Percentiles rank a stretch among this genome's conserved stretches.
Evolutionary conservation across 192 early-diverging fungal genomes (phyloP).

Genomic region (Chytriomyces sp.): DNA sequence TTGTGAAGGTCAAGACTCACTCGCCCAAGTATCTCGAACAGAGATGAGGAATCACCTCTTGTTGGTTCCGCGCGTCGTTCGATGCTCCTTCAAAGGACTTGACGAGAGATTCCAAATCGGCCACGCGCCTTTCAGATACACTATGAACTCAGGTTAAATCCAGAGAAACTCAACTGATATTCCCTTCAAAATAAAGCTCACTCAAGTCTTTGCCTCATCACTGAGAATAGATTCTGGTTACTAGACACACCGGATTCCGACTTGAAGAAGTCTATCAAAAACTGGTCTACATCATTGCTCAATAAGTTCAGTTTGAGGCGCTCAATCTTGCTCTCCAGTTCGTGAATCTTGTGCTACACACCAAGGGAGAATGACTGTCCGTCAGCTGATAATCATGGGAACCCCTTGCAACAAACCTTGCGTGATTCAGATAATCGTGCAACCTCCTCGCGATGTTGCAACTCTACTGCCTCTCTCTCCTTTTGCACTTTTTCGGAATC

Average conservation of each 20-base stretch:
- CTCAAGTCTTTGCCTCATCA: conserved; percentile 34
- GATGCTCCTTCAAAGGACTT: conserved; percentile 13
- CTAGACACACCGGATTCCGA: conserved; percentile 5
- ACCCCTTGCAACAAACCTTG: conserved; percentile 27
- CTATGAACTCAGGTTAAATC: background rate
- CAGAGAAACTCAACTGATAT: background rate
- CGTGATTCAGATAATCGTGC: conserved; percentile 40
- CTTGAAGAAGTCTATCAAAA: conserved; percentile 45
- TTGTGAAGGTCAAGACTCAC: background rate
- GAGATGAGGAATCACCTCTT: conserved; percentile 8
- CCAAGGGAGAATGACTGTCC: conserved; percentile 1
- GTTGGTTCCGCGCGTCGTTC: conserved; percentile 7
- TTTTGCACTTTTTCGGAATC: conserved; percentile 39
- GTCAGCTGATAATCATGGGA: background rate
- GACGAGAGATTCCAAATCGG: conserved; percentile 7
- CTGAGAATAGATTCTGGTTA: conserved; percentile 36
- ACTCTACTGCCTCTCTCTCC: conserved; percentile 46
- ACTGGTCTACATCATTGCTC: conserved; percentile 35
- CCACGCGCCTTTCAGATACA: conserved; percentile 1
- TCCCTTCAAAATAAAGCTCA: background rate
- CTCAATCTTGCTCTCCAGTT: conserved; percentile 47
- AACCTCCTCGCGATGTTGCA: conserved; percentile 42
- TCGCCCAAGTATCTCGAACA: background rate
- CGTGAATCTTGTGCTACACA: conserved; percentile 41
- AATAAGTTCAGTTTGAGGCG: conserved; percentile 48